Base-by-base conservation (phyloP, 1,284 basidiomycete genomes). In the Apiotrichum akiyoshidainum region DNA sequence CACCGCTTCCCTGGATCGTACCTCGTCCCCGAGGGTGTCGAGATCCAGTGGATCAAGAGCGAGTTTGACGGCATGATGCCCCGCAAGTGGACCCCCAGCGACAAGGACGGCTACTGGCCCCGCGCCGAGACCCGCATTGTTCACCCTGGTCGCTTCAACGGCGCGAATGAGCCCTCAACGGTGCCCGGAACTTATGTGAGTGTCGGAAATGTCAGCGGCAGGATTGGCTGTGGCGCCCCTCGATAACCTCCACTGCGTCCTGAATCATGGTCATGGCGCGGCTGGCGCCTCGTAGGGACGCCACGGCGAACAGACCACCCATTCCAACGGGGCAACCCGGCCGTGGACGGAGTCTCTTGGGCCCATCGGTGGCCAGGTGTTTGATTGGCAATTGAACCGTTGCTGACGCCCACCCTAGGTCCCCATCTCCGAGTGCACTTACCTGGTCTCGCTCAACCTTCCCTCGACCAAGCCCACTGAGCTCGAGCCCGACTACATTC, bases 1-100 rank as follows among this genome's bases (percentile, higher is more conserved):
- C 83, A 98, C 73, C 84, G 95, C 16, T 99, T 94, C 81, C 92
- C 94, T 0, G 85, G 89, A 1, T 88, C 89, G 73, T 98, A 90
- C 78, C 83, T 95, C 50, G 83, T 98, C 19, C 93, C 95, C 1
- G 84, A 88, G 55, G 88, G 85, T 17, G 81, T 97, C 57, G 83
- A 86, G 48, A 86, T 95, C 16, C 83, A 88, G 62, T 98, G 92
- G 79, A 81, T 98, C 72, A 87, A 90, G 80, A 92, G 88, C 75
- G 90, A 88, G 56, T 96, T 97, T 68, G 82, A 87, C 58, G 95
- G 93, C 16, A 85, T 93, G 72, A 80, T 99, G 63, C 96, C 96
- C 6, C 85, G 87, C 44, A 65, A 61, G 52, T 78, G 65, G 77
- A 74, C 71, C 59, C 52, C 55, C 41, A 60, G 55, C 31, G 63